A percentile compares a stretch with the other conserved stretches of the same genome.
Conservation (phyloP, 169 alveolate species). For the Plasmodium inui region DNA sequence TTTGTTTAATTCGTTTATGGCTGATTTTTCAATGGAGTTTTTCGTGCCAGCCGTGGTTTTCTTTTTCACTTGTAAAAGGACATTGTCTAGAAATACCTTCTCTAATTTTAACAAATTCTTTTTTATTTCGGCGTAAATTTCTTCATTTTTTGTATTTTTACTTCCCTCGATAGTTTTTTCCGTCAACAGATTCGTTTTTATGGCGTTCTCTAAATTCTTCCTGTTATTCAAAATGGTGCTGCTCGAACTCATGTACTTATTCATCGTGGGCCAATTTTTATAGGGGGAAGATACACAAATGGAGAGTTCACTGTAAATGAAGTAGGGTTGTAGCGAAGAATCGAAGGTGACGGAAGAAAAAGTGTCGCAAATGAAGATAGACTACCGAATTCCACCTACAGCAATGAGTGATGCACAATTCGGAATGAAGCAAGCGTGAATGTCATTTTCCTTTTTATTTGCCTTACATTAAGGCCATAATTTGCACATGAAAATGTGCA, state of each 20-base stretch:
- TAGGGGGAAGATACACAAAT: not conserved
- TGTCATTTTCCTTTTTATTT: not conserved
- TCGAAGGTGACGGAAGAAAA: not conserved
- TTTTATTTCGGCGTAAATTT: slow-evolving; percentile 52
- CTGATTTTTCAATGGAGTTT: slow-evolving; percentile 59
- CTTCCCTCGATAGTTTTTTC: not conserved
- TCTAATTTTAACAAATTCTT: slow-evolving; percentile 45
- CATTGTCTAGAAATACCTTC: slow-evolving; percentile 45
- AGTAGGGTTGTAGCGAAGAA: not conserved
- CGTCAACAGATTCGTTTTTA: not conserved
- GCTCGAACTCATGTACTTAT: slow-evolving; percentile 58
- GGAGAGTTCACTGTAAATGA: not conserved
- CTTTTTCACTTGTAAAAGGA: slow-evolving; percentile 52
- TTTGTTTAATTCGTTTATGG: slow-evolving; percentile 59
- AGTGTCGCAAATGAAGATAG: not conserved
- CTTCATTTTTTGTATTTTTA: slow-evolving; percentile 23
- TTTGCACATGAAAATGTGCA: not conserved
- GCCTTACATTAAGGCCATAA: not conserved
- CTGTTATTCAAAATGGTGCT: slow-evolving; percentile 53
- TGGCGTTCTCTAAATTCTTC: slow-evolving; percentile 20
- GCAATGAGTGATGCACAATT: not conserved
- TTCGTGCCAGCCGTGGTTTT: slow-evolving; percentile 26
- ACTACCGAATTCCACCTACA: not conserved
- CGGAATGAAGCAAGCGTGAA: not conserved
- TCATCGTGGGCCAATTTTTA: slow-evolving; percentile 19